Base-by-base conservation (phyloP, 176 grass and related monocot species). In the Chrysopogon serrulatus region DNA sequence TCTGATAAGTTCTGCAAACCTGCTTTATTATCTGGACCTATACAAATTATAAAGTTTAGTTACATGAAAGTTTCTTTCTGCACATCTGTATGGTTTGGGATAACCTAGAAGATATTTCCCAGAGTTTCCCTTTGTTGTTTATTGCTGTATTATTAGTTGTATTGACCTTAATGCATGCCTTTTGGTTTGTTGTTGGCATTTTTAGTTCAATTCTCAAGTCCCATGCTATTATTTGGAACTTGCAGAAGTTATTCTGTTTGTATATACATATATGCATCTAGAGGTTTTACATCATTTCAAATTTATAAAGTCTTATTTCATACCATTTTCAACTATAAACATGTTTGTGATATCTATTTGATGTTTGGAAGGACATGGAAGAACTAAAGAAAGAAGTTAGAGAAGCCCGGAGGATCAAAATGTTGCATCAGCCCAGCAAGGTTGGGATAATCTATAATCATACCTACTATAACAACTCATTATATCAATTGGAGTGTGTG, bases 361-460 rank as follows among this genome's bases (percentile, higher is more conserved):
- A 37, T 67, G 10, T 83, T 79, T 89, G 37, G 53, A 89, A 96
- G 94, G 91, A 97, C 62, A 79, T 90, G 68, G 86, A 86, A 54
- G 78, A 91, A 88, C 81, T 97, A 45, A 97, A 80, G 85, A 86
- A 85, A 83, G 89, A 97, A 91, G 91, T 90, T 89, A 90, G 88
- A 83, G 94, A 86, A 69, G 94, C 94, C 23, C 72, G 91, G 44
- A 97, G 94, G 89, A 97, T 97, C 69, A 97, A 97, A 91, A 97
- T 97, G 94, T 90, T 97, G 72, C 94, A 97, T 85, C 65, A 91
- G 83, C 94, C 91, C 43, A 97, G 94, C 89, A 91, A 91, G 91
- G 94, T 97, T 82, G 24, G 60, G 10, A 85, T 62, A 36, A 40
- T 56, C 70, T 8, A 85, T 62, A 36, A 40, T 56, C 70, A 6